Evolutionary conservation across 1,284 basidiomycete genomes (phyloP), one percentile per base, ranked within the genome.

Genomic region (Kalmanozyma brasiliensis): DNA sequence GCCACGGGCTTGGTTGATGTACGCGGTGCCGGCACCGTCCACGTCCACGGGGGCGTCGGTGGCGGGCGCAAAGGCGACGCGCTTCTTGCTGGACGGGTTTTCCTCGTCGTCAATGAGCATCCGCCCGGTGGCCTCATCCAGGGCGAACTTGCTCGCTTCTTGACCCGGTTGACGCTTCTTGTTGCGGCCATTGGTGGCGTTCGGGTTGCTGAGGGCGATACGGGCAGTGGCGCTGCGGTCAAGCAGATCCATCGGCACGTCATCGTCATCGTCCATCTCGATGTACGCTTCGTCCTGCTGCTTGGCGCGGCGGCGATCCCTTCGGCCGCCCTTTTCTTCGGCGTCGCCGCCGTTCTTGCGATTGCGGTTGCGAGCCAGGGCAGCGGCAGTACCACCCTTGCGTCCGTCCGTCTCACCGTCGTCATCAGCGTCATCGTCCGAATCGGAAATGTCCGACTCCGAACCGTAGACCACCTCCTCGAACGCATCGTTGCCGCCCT

Each of bases 221-320:
- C 65, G 58, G 0, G 67, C 61, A 5, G 58, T 64, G 26, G 77
- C 74, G 23, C 59, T 57, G 38, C 94, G 91, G 59, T 93, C 89
- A 7, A 99, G 85, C 52, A 99, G 86, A 85, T 99, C 95, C 89
- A 97, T 92, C 1, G 96, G 95, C 73, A 94, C 90, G 77, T 98
- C 93, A 56, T 93, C 90, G 80, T 98, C 95, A 69, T 92, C 85
- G 19, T 69, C 66, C 49, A 63, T 63, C 34, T 91, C 88, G 56
- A 98, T 86, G 77, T 84, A 86, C 17, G 84, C 82, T n/a, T 83
- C 77, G 20, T 35, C 87, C 35, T 76, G 71, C 32, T 79, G 69
- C 62, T 72, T 68, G 41, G 51, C 47, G 10, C 66, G 66, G 38
- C 66, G 66, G 34, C 66, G 65, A 8, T 62, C 37, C 26, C 36